Evolutionary conservation across 148 eudicot genomes (phyloP).

Genomic region (Rhododendron mucronatum): DNA sequence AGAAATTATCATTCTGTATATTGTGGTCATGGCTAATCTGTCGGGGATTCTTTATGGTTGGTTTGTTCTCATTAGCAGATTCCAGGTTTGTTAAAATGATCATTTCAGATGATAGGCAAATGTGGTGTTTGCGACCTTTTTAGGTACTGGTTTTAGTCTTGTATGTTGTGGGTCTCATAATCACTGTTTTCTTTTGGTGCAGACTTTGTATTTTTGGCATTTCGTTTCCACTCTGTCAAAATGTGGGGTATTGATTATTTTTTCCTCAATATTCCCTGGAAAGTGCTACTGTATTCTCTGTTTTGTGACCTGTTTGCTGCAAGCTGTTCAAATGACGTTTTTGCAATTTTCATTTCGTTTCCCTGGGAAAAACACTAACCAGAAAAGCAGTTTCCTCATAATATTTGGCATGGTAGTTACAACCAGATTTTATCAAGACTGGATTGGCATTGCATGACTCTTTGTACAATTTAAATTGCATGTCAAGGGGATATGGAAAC

Average conservation of each 20-base stretch:
- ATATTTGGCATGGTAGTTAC: neutral
- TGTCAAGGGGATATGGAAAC: neutral
- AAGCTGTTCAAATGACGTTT: neutral
- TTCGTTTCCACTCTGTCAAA: neutral
- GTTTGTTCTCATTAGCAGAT: neutral
- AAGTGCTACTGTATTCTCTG: neutral
- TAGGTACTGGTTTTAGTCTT: neutral
- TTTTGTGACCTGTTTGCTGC: neutral
- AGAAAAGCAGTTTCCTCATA: neutral
- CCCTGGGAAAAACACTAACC: neutral
- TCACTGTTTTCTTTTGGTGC: neutral
- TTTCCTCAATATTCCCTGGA: neutral
- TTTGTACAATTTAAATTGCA: neutral
- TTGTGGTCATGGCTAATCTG: neutral
- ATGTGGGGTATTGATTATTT: neutral
- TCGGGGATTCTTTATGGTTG: neutral
- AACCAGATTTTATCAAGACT: neutral
- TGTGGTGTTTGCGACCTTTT: neutral
- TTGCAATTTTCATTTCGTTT: neutral
- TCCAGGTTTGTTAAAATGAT: neutral
- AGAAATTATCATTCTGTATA: neutral
- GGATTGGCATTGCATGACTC: neutral
- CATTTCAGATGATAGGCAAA: neutral
- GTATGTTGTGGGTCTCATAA: constrained; percentile 4
- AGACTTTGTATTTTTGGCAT: neutral